phyloP scores from a whole-genome alignment of 371 early-diverging fungal genomes.

The Dinochytrium kinnereticum region DNA sequence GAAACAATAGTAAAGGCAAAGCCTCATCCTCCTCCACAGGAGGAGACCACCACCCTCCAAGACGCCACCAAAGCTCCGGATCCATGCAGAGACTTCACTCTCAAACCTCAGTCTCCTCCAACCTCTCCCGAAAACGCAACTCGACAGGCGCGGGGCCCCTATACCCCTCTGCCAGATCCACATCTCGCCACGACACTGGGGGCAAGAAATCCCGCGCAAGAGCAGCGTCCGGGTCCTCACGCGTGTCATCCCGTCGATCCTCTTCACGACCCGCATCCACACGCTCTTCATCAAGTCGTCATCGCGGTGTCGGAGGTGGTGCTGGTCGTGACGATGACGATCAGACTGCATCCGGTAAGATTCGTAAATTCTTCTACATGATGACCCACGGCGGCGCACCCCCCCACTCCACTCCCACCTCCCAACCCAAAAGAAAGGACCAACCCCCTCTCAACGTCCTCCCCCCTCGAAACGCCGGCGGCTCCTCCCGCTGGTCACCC shows the following conservation, averaged over 20 bases:
- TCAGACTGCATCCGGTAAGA: background rate
- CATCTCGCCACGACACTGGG: too few species aligned
- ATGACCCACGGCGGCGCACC: background rate
- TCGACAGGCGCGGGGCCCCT: background rate
- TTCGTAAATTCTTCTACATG: background rate
- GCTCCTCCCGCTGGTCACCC: background rate
- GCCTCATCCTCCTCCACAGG: too few species aligned
- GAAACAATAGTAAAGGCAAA: too few species aligned
- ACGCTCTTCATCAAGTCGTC: background rate
- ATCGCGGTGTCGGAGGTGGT: background rate
- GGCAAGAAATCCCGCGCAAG: too few species aligned
- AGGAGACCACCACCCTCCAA: too few species aligned
- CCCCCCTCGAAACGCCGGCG: constrained; percentile 11
- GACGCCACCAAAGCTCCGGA: too few species aligned
- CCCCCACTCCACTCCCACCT: background rate
- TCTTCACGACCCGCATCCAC: background rate
- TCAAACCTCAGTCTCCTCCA: too few species aligned
- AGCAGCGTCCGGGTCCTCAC: too few species aligned
- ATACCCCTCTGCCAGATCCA: too few species aligned
- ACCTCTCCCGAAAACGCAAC: too few species aligned
- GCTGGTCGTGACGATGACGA: background rate
- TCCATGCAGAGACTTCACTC: too few species aligned
- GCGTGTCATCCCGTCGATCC: background rate
- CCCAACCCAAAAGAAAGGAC: background rate
- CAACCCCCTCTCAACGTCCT: constrained; percentile 1